Base-by-base conservation (phyloP, 495 filamentous ascomycete genomes). In the Aspergillus bridgeri region DNA sequence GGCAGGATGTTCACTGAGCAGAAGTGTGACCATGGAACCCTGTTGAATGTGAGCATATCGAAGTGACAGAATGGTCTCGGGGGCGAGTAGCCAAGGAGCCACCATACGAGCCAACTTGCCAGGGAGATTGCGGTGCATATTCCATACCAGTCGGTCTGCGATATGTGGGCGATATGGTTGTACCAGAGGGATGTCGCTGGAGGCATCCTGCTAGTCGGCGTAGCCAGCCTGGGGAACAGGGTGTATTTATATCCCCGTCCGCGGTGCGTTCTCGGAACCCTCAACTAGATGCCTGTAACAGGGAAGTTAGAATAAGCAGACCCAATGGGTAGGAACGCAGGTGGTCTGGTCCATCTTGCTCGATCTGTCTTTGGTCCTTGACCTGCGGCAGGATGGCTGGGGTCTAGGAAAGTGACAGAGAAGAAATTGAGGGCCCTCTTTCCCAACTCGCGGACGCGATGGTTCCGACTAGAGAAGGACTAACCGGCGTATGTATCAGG, bases 361-460 rank as follows among this genome's bases (percentile, higher is more conserved):
- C 25, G 25, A 27, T 27, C 25, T 27, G 7, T 27, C 25, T 27
- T 27, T 27, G 25, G 25, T 4, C 25, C 25, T 7, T 27, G 25
- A 27, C 25, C 25, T 3, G 25, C 25, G 25, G 25, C 25, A 27
- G 25, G 7, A 27, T 27, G 25, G 7, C 25, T 53, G 50, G 50
- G 50, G 3, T 29, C 50, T 42, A 42, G 24, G 50, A 20, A 53
- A 53, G 50, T 53, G 19, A 53, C 25, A 53, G 50, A 42, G 25
- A 42, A 53, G 50, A 53, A 53, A 53, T 27, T 53, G 17, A 53
- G 50, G 50, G 50, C 4, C 49, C 50, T 19, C 50, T 53, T 53
- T 22, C 11, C 25, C 25, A 53, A 21, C 50, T 42, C 27, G 29
- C 50, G 17, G 29, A 27, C 43, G 27, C 13, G 29, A 53, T 53